These are phyloP conservation scores for Neurospora sp. DNA, from an alignment of 2,329 filamentous ascomycete genomes.

Conservation along the genomic window DNA sequence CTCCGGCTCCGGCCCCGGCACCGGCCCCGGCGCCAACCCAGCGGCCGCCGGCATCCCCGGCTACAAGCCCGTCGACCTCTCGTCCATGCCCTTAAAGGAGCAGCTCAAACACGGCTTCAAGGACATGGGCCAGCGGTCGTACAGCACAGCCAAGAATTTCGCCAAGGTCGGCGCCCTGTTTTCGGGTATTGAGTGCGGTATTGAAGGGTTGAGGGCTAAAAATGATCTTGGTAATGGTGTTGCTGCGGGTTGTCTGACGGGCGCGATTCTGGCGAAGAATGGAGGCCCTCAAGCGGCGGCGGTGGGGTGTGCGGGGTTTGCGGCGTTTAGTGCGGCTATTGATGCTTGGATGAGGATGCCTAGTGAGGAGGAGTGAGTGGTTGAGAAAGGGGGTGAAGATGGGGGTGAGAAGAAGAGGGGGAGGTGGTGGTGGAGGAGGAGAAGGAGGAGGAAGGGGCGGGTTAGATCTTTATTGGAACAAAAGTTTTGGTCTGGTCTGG, in stretches of 20 bases:
- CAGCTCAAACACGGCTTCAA: slow-evolving; percentile 81
- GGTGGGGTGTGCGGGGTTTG: slow-evolving; percentile 85
- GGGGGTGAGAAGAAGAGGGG: not conserved
- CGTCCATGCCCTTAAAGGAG: slow-evolving; percentile 67
- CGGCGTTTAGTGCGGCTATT: slow-evolving; percentile 84
- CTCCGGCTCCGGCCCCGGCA: not conserved
- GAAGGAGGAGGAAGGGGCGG: not conserved
- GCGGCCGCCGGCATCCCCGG: slow-evolving; percentile 26
- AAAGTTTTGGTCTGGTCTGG: not conserved
- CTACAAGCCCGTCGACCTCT: slow-evolving; percentile 28
- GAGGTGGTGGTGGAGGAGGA: too few species aligned
- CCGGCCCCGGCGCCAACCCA: slow-evolving; percentile 7
- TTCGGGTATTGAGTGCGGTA: slow-evolving; percentile 86
- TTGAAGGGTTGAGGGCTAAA: slow-evolving; percentile 86
- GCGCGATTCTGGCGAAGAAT: slow-evolving; percentile 74
- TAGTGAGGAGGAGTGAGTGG: slow-evolving; percentile 38
- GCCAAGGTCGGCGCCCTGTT: slow-evolving; percentile 88
- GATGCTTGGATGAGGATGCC: slow-evolving; percentile 84
- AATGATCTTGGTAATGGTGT: slow-evolving; percentile 88
- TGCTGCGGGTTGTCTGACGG: slow-evolving; percentile 80
- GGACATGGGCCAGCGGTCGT: slow-evolving; percentile 84
- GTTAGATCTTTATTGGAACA: too few species aligned
- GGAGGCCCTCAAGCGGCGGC: slow-evolving; percentile 83
- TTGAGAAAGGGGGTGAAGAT: not conserved
- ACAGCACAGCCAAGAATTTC: slow-evolving; percentile 84